Evolutionary conservation across 1,284 basidiomycete species (phyloP), one percentile per base, ranked within the genome.

Genomic region (Golubevia sp.): DNA sequence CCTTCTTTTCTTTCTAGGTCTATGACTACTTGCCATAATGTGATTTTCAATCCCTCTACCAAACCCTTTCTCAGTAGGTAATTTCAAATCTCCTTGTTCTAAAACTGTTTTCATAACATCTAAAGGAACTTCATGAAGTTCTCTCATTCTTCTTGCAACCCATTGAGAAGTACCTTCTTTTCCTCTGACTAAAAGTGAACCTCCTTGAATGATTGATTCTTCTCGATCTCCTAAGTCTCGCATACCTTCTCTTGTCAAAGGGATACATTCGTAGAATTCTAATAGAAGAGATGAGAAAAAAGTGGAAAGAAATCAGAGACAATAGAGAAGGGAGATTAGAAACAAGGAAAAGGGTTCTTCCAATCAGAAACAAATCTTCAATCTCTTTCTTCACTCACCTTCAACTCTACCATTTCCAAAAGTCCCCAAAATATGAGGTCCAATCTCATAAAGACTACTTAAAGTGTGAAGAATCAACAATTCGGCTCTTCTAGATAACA

Each of bases 371-470:
- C n/a, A n/a, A n/a, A n/a, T n/a, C n/a, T n/a, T 58, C n/a, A 58
- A 15, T 21, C 8, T n/a, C 23, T n/a, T 4, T n/a, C 5, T 5
- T 5, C 4, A 56, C 64, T 30, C 26, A 66, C 64, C 65, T 56
- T 82, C 79, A 44, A 82, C 76, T 25, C 79, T 68, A 30, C 79
- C 79, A 48, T 82, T 82, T 34, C 75, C 77, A 64, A 82, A 82
- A 0, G 79, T 82, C 49, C 79, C 79, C 20, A 82, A 68, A 18
- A 82, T 82, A 61, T 80, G 79, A 2, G 79, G 79, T 4, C 79
- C 79, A 30, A 82, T 82, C 55, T 80, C 77, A 64, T 82, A 82
- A 15, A 82, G 67, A 56, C 74, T 77, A 5, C 76, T 79, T 20
- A 82, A 59, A 5, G 79, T 82, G 51, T 82, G 79, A 13, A 82